phyloP scores from a whole-genome alignment of 2,329 filamentous ascomycete species.

The Mycosphaerella sp. region DNA sequence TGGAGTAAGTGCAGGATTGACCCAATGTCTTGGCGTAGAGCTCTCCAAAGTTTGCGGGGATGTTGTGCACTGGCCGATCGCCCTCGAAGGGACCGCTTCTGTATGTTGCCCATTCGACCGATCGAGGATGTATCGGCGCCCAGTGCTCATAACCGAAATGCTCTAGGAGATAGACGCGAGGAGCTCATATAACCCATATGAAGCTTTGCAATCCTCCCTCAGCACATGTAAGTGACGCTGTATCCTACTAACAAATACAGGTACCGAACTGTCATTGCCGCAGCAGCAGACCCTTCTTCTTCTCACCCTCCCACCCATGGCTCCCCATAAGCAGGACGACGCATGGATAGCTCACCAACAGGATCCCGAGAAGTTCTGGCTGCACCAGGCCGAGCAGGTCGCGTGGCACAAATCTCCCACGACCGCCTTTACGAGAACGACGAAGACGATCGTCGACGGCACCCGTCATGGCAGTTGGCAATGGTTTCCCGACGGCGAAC shows the following conservation, averaged over 20 bases:
- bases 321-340: slow-evolving; percentile 32
- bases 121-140: not conserved
- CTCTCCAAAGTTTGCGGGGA: not conserved
- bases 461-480: slow-evolving; percentile 69
- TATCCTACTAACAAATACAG: not conserved
- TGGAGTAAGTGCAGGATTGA: too few relatives aligned
- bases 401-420: slow-evolving; percentile 74
- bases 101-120: not conserved
- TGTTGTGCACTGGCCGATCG: not conserved
- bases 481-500: slow-evolving; percentile 85
- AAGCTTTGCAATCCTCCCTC: not conserved
- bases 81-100: not conserved
- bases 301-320: not conserved
- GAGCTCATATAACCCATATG: not conserved
- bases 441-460: slow-evolving; percentile 58
- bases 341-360: slow-evolving; percentile 31
- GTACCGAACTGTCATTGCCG: too few relatives aligned
- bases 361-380: slow-evolving; percentile 35
- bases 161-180: not conserved
- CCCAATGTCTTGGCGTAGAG: too few relatives aligned
- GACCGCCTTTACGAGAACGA: slow-evolving; percentile 52
- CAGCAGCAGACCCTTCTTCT: too few relatives aligned
- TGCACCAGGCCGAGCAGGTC: slow-evolving; percentile 56
- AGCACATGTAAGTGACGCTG: not conserved
- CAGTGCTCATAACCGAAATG: not conserved